Evolutionary conservation across 257 asterid genomes (phyloP).

Genomic region (Solanum paucissectum): DNA sequence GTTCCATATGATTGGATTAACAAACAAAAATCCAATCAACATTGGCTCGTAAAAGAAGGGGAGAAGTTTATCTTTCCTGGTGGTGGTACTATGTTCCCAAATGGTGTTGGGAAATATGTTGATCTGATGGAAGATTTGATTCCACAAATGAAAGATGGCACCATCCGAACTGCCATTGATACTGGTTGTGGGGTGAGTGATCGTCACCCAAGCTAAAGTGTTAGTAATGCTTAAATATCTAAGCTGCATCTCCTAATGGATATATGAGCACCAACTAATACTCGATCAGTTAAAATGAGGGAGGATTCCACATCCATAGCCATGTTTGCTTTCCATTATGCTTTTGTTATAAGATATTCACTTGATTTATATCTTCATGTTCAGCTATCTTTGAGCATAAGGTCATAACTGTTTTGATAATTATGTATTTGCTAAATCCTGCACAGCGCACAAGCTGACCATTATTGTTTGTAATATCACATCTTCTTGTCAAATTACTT

Average conservation of each 20-base stretch:
- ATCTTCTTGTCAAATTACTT: background rate
- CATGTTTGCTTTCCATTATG: background rate
- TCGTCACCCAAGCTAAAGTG: background rate
- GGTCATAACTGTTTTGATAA: background rate
- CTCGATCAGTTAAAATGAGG: background rate
- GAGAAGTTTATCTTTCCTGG: conserved; percentile 95
- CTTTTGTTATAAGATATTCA: background rate
- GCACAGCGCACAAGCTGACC: background rate
- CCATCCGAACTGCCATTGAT: conserved; percentile 87
- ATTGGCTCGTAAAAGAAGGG: conserved; percentile 92
- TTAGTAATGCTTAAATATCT: background rate
- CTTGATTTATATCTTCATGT: background rate
- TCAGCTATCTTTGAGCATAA: background rate
- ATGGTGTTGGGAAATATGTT: conserved; percentile 78
- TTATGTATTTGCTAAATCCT: background rate
- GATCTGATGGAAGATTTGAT: conserved; percentile 78
- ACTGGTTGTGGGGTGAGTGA: conserved; percentile 99
- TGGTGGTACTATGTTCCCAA: conserved; percentile 97
- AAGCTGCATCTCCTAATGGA: background rate
- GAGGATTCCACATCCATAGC: background rate
- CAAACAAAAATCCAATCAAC: conserved; percentile 90
- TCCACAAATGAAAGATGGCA: conserved; percentile 91
- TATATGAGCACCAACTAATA: background rate
- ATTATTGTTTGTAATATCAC: background rate
- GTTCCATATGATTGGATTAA: conserved; percentile 97